A percentile compares a stretch with the other conserved stretches of the same genome.
Evolutionary conservation across 495 filamentous ascomycete species (phyloP).

Genomic region (Daldinia loculata): DNA sequence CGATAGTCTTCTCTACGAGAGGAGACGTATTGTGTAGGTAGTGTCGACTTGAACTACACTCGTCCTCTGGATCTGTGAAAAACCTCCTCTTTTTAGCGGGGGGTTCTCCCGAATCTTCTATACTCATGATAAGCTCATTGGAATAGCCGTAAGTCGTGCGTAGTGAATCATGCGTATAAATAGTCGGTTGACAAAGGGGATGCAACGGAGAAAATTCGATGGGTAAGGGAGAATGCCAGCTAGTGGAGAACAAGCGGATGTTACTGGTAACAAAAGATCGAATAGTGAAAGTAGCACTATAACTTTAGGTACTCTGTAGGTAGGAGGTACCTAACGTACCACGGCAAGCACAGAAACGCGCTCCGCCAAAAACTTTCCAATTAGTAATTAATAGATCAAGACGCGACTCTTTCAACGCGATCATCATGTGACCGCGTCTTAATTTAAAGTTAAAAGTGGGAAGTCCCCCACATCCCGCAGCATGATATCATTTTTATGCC

Average conservation of each 20-base stretch:
- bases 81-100: constrained; percentile 85
- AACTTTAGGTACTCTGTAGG: too few relatives aligned
- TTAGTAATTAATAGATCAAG: constrained; percentile 30
- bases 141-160: neutral
- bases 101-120: constrained; percentile 63
- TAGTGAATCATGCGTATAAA: neutral
- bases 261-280: neutral
- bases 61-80: constrained; percentile 68
- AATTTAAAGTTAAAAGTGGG: constrained; percentile 25
- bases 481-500: constrained; percentile 32
- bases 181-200: neutral
- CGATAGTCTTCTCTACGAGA: constrained; percentile 35
- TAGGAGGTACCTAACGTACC: too few relatives aligned
- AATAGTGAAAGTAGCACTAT: neutral
- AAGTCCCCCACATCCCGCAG: constrained; percentile 10
- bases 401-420: constrained; percentile 37
- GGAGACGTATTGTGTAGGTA: constrained; percentile 26
- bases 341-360: constrained; percentile 21
- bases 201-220: neutral
- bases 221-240: neutral
- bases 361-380: constrained; percentile 16
- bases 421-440: constrained; percentile 41
- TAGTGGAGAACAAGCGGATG: neutral
- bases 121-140: constrained; percentile 59
- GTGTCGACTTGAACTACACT: constrained; percentile 15